A percentile compares a stretch with the other conserved stretches of the same genome.
phyloP scores from a whole-genome alignment of 2,329 filamentous ascomycete genomes.

The Xylaria multiplex region DNA sequence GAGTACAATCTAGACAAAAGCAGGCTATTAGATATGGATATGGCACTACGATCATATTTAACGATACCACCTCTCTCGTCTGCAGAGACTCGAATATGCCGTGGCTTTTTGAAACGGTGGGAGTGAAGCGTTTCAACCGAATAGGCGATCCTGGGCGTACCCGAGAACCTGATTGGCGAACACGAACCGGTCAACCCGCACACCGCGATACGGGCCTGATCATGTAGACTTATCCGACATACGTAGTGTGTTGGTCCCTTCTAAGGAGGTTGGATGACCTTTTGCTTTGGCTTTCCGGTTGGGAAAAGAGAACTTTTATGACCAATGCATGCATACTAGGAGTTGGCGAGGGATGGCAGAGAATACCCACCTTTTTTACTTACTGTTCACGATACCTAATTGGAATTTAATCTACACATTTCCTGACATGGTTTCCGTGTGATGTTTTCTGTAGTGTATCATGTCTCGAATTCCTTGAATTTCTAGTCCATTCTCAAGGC shows the following conservation, averaged over 20 bases:
- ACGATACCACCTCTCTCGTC: background rate
- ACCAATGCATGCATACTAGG: conserved; percentile 31
- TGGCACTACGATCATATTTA: background rate
- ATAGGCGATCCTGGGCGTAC: background rate
- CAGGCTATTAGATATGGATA: background rate
- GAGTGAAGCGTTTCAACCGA: background rate
- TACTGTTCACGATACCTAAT: conserved; percentile 33
- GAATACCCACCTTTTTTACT: conserved; percentile 35
- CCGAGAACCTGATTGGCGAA: background rate
- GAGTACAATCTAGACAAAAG: background rate
- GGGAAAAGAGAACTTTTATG: conserved; percentile 15
- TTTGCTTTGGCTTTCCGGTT: conserved; percentile 8
- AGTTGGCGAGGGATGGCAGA: conserved; percentile 18
- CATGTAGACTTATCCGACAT: conserved; percentile 14
- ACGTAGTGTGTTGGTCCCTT: background rate
- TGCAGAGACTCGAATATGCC: background rate
- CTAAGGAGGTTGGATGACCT: background rate
- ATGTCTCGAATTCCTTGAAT: background rate
- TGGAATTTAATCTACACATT: conserved; percentile 8
- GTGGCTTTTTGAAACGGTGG: conserved; percentile 1
- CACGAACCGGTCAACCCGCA: background rate
- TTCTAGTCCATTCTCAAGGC: background rate
- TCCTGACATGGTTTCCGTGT: background rate
- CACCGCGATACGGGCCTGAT: background rate
- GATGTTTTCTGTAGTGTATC: background rate